Base-by-base conservation (phyloP, 208 protist species). In the Polymyxa betae region DNA sequence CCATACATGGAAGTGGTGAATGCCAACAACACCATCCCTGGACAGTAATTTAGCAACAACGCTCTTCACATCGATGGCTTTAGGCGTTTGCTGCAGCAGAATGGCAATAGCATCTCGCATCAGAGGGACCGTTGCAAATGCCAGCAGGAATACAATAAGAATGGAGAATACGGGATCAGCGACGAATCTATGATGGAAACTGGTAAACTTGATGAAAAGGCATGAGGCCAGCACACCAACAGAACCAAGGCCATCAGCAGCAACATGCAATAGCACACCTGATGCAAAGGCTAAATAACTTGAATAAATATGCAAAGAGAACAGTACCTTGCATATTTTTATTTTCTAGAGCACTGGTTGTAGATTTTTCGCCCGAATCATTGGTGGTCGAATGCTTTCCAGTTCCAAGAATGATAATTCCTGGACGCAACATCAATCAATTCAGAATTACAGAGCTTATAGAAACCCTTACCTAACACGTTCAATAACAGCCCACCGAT, bases 1-100 rank as follows among this genome's bases (percentile, higher is more conserved):
- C 72, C 72, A 82, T 35, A 82, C 5, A 43, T 82, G 72, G 72
- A 82, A 82, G n/a, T 82, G 5, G 72, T 82, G 72, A 35, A 82
- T 82, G 10, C 72, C 72, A 5, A 5, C 35, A 82, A 82, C 72
- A 35, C 35, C 16, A 38, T 82, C 72, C 35, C 16, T 43, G 5
- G 72, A 5, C n/a, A 82, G 72, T 5, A 82, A n/a, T n/a, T 82
- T 82, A 35, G 35, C 5, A n/a, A 82, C 35, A 5, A 82, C 35
- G 16, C n/a, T n/a, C n/a, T 82, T 35, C 35, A 82, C 72, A n/a
- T 82, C 40, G 16, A 82, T 43, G 72, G 5, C n/a, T 5, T 12
- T 5, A 5, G 72, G 72, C 16, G 72, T 82, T 43, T 43, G n/a
- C n/a, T 82, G 72, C n/a, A 82, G 72, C 5, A 82, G 72, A 43